phyloP scores from a whole-genome alignment of 768 basidiomycete genomes.

The Agrocybe pediades region DNA sequence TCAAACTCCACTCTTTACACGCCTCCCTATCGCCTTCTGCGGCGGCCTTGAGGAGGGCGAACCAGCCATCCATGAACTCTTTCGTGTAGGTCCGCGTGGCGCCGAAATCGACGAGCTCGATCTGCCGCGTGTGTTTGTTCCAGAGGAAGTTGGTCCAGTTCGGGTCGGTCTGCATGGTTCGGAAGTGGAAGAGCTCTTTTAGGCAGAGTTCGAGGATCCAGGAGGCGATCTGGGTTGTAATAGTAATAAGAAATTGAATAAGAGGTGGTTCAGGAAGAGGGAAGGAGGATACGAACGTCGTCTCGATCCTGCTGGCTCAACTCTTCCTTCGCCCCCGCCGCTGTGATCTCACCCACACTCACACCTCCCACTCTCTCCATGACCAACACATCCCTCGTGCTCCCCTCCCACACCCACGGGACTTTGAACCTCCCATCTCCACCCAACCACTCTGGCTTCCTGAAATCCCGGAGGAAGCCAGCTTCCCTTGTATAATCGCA shows the following conservation, averaged over 20 bases:
- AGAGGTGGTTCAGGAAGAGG: not conserved
- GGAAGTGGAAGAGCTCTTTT: conserved; percentile 87
- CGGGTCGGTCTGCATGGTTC: conserved; percentile 97
- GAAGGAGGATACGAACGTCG: conserved; percentile 49
- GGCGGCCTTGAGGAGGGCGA: conserved; percentile 80
- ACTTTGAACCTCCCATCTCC: conserved; percentile 72
- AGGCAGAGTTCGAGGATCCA: conserved; percentile 85
- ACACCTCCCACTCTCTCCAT: conserved; percentile 85
- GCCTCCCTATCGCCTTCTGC: conserved; percentile 63
- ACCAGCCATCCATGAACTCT: conserved; percentile 89
- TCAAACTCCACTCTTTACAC: conserved; percentile 74
- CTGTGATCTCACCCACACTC: conserved; percentile 74
- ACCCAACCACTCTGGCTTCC: conserved; percentile 49
- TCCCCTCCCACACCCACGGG: conserved; percentile 84
- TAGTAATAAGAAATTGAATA: not conserved
- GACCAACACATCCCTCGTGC: conserved; percentile 81
- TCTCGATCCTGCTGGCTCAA: conserved; percentile 69
- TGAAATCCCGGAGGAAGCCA: conserved; percentile 63
- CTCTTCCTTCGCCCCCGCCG: conserved; percentile 45
- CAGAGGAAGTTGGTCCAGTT: conserved; percentile 99
- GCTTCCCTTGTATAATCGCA: conserved; percentile 91
- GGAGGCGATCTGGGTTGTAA: conserved; percentile 70
- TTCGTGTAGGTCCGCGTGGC: conserved; percentile 87
- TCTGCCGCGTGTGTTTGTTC: conserved; percentile 67
- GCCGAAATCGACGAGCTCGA: conserved; percentile 94